Evolutionary conservation across 805 yeast species (phyloP).

Genomic region (Scheffersomyces stipitis): DNA sequence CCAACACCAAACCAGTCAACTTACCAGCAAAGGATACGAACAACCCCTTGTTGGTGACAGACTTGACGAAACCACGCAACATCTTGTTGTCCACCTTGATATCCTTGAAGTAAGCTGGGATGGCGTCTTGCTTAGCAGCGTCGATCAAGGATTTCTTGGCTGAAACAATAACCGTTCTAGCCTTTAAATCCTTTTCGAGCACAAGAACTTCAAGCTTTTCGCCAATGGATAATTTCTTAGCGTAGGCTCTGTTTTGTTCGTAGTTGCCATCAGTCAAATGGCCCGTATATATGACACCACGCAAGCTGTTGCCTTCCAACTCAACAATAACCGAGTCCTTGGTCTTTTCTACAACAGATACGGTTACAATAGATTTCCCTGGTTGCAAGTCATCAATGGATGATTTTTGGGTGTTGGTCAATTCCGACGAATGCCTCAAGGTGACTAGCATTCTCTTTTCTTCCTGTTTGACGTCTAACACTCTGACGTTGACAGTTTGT

Average conservation of each 20-base stretch:
- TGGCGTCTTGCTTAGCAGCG: constrained; percentile 51
- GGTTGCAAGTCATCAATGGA: constrained; percentile 48
- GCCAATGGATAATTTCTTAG: constrained; percentile 67
- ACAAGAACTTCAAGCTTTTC: constrained; percentile 59
- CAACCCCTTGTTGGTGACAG: constrained; percentile 76
- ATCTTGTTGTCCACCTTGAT: constrained; percentile 45
- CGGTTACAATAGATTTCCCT: constrained; percentile 65
- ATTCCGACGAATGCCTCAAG: constrained; percentile 62
- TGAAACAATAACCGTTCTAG: constrained; percentile 61
- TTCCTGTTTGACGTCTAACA: constrained; percentile 54
- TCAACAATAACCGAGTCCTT: constrained; percentile 70
- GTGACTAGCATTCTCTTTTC: constrained; percentile 66
- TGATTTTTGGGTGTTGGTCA: constrained; percentile 47
- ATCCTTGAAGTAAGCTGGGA: constrained; percentile 65
- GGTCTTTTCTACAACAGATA: constrained; percentile 67
- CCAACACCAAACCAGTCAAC: constrained; percentile 79
- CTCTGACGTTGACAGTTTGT: constrained; percentile 74
- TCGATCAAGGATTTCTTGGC: constrained; percentile 65
- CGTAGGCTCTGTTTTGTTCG: constrained; percentile 66
- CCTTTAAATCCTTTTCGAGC: constrained; percentile 62
- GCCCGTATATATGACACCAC: constrained; percentile 72
- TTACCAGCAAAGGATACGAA: constrained; percentile 80
- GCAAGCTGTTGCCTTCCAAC: constrained; percentile 43
- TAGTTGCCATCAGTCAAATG: constrained; percentile 76
- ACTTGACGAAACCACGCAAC: constrained; percentile 73